Base-by-base conservation (phyloP, 2,329 filamentous ascomycete genomes). In the Fusarium hainanense region DNA sequence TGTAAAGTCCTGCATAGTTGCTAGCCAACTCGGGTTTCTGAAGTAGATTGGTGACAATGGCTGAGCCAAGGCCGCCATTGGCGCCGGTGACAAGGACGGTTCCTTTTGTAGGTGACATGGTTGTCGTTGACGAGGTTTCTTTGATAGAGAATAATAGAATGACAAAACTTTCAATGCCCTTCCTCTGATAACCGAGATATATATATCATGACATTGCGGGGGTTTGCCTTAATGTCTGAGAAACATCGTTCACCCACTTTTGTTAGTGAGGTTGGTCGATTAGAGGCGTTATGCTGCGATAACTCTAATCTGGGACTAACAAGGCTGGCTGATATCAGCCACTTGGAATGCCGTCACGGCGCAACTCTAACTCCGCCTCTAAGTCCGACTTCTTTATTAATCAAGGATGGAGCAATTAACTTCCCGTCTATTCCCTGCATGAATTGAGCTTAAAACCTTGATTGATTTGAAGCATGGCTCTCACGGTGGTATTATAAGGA, bases 11-110 rank as follows among this genome's bases (percentile, higher is more conserved):
- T 7, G 75, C 73, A 59, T 81, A 78, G 27, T 71, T 66, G 7
- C 73, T 70, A 6, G 79, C 77, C 13, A 81, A 61, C 7, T 77
- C 68, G 1, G 76, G 68, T 14, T 60, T 72, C 18, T 66, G 61
- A 37, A 79, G 41, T 30, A 82, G 75, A 10, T 75, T 68, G 6
- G 63, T 47, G 12, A 79, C 75, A 10, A 80, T 79, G 23, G 76
- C 74, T 13, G 77, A 77, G 10, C 80, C 80, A 28, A 82, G 75
- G 21, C 79, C 78, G 43, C 80, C 81, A 57, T 82, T 82, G 37
- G 79, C 70, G 9, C 80, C 81, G 7, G 81, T 82, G 12, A 82
- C 63, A 4, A 82, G 41, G 27, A 82, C 76, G 3, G 77, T 74
- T 57, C 79, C 78, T 58, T 67, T 54, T 18, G 65, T 46, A 30